A percentile compares a stretch with the other conserved stretches of the same genome.
phyloP scores from a whole-genome alignment of 441 rosid genomes.

The Cnidoscolus chayamansa region DNA sequence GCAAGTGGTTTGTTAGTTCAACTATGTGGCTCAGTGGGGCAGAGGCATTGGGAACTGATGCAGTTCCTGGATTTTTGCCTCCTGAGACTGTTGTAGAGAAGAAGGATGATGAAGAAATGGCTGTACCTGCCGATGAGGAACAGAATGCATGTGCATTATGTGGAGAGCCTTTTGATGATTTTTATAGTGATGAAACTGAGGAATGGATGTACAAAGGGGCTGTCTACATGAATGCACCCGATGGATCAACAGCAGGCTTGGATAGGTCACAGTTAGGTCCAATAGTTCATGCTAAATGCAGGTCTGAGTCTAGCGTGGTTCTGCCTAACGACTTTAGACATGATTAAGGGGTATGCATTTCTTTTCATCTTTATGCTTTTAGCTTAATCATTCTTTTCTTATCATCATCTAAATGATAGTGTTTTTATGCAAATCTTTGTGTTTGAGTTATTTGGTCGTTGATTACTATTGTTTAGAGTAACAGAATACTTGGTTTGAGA shows the following conservation, averaged over 20 bases:
- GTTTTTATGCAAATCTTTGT: no score
- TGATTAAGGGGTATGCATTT: conserved; percentile 54
- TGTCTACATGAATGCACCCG: conserved; percentile 79
- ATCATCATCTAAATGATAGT: no score
- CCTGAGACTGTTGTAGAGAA: conserved; percentile 61
- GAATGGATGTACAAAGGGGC: conserved; percentile 99
- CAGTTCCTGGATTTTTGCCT: conserved; percentile 89
- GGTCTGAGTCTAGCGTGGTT: conserved; percentile 67
- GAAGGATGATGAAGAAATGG: conserved; percentile 88
- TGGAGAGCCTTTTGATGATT: conserved; percentile 94
- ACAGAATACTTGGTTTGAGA: background rate
- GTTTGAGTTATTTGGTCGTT: background rate
- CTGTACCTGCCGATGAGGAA: conserved; percentile 97
- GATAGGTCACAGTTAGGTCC: conserved; percentile 89
- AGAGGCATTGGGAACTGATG: conserved; percentile 87
- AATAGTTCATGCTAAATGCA: conserved; percentile 97
- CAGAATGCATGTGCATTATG: conserved; percentile 87
- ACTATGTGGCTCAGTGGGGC: conserved; percentile 99
- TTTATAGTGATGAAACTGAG: conserved; percentile 92
- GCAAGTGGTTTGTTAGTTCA: conserved; percentile 93
- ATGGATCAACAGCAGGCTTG: conserved; percentile 50
- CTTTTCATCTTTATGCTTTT: background rate
- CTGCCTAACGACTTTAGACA: conserved; percentile 43
- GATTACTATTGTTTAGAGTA: background rate
- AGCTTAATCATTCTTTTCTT: background rate